A percentile compares a stretch with the other conserved stretches of the same genome.
phyloP scores from a whole-genome alignment of 1,284 basidiomycete genomes.

The Sphagnurus paluster region DNA sequence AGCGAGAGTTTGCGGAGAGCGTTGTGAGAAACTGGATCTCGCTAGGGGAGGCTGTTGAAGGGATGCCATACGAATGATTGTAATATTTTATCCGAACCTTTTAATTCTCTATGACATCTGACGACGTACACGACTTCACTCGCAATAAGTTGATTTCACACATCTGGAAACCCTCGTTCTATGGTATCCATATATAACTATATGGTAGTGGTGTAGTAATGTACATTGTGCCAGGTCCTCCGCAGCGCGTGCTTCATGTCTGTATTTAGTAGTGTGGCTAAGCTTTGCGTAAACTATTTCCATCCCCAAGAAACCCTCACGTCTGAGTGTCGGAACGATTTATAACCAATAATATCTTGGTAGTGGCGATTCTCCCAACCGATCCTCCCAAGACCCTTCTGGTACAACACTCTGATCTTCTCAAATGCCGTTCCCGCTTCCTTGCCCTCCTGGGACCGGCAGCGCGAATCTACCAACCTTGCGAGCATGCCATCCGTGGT shows the following conservation, averaged over 20 bases:
- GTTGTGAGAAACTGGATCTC: slow-evolving; percentile 73
- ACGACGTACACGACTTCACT: slow-evolving; percentile 7
- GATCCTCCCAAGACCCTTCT: not conserved
- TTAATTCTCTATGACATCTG: not conserved
- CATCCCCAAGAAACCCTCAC: slow-evolving; percentile 5
- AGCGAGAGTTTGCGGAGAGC: slow-evolving; percentile 62
- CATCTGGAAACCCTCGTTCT: too few species aligned
- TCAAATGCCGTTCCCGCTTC: not conserved
- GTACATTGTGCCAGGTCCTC: too few species aligned
- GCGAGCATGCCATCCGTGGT: slow-evolving; percentile 2
- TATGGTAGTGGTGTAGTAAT: not conserved
- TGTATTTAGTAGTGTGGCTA: not conserved
- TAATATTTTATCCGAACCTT: too few species aligned
- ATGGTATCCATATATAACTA: not conserved
- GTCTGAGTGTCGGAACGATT: not conserved
- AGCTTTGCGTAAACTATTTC: slow-evolving; percentile 1
- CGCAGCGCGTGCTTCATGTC: too few species aligned
- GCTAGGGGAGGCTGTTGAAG: slow-evolving; percentile 66
- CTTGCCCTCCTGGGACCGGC: not conserved
- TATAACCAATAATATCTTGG: slow-evolving; percentile 3
- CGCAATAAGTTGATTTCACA: too few species aligned
- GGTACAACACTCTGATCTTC: slow-evolving; percentile 1
- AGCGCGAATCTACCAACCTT: slow-evolving; percentile 5
- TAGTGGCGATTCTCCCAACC: not conserved
- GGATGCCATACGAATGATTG: slow-evolving; percentile 82